Percentiles rank a stretch among this genome's conserved stretches.
These are phyloP conservation scores for Ceratocystis huliohia DNA, from an alignment of 2,329 filamentous ascomycete genomes.

Conservation along the genomic window DNA sequence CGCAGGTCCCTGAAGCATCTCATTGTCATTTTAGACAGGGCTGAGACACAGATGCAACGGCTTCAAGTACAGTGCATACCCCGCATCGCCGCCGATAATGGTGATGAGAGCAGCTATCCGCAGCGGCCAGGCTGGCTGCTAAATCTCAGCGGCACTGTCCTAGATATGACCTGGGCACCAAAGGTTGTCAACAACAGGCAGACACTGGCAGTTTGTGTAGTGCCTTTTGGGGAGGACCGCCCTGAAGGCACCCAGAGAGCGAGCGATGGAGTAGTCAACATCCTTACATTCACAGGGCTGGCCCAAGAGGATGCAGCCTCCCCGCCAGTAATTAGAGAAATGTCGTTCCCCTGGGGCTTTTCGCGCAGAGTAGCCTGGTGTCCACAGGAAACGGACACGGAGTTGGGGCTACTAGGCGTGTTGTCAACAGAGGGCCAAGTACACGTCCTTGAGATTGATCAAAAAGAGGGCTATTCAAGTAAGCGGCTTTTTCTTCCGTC, in stretches of 20 bases:
- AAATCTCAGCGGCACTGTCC: constrained; percentile 41
- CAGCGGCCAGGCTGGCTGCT: constrained; percentile 38
- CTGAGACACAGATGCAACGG: constrained; percentile 25
- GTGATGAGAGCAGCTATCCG: constrained; percentile 20
- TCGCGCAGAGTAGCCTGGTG: constrained; percentile 42
- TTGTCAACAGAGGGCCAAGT: constrained; percentile 41
- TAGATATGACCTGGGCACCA: constrained; percentile 42
- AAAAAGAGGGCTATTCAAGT: constrained; percentile 25
- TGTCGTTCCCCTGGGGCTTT: constrained; percentile 41
- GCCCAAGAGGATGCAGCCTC: constrained; percentile 23
- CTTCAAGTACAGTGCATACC: constrained; percentile 22
- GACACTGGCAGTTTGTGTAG: constrained; percentile 39
- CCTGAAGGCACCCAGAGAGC: constrained; percentile 31
- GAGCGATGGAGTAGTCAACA: constrained; percentile 37
- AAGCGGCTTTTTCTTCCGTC: not conserved
- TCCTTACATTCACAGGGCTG: constrained; percentile 37
- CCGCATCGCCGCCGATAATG: constrained; percentile 21
- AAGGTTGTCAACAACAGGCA: constrained; percentile 29
- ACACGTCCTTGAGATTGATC: constrained; percentile 35
- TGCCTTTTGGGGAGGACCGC: constrained; percentile 38
- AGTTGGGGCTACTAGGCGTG: constrained; percentile 35
- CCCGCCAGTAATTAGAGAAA: constrained; percentile 33
- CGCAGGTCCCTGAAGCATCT: constrained; percentile 26
- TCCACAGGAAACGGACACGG: constrained; percentile 30
- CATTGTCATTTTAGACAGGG: constrained; percentile 26